A percentile compares a stretch with the other conserved stretches of the same genome.
phyloP scores from a whole-genome alignment of 2,329 filamentous ascomycete species.

The Fonsecaea pugnacius region DNA sequence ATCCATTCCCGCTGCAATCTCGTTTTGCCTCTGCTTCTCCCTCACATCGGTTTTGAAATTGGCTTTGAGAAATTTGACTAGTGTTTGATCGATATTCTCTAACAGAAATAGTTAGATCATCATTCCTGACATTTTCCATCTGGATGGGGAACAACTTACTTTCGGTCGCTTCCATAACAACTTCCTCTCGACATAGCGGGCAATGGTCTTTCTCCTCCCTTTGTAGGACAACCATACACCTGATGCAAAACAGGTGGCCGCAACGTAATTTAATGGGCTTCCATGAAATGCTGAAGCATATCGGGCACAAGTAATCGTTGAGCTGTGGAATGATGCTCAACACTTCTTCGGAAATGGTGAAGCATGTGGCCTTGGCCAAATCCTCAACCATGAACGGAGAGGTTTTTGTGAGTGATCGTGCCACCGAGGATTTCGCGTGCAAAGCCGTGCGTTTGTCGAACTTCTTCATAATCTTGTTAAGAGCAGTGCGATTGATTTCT shows the following conservation, averaged over 20 bases:
- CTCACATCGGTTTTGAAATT: slow-evolving; percentile 76
- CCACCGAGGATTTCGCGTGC: slow-evolving; percentile 59
- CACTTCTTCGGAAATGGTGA: slow-evolving; percentile 72
- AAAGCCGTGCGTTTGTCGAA: slow-evolving; percentile 85
- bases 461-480: slow-evolving; percentile 85
- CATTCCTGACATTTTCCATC: slow-evolving; percentile 49
- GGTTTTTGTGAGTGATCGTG: slow-evolving; percentile 26
- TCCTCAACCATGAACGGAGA: slow-evolving; percentile 55
- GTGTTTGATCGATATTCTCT: slow-evolving; percentile 68
- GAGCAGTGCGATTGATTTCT: slow-evolving; percentile 77
- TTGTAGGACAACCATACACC: slow-evolving; percentile 81
- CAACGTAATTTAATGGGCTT: slow-evolving; percentile 78
- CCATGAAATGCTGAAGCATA: slow-evolving; percentile 79
- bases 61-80: slow-evolving; percentile 71
- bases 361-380: slow-evolving; percentile 76
- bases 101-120: neutral
- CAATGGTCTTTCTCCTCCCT: slow-evolving; percentile 69
- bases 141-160: slow-evolving; percentile 32
- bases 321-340: slow-evolving; percentile 76
- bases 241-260: slow-evolving; percentile 79
- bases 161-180: slow-evolving; percentile 71
- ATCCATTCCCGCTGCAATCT: slow-evolving; percentile 74
- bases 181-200: slow-evolving; percentile 74
- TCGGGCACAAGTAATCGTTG: slow-evolving; percentile 82
- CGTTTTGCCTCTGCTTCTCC: slow-evolving; percentile 71